Percentiles rank a stretch among this genome's conserved stretches.
Evolutionary conservation across 2,329 filamentous ascomycete genomes (phyloP).

Genomic region (Diaporthe eres): DNA sequence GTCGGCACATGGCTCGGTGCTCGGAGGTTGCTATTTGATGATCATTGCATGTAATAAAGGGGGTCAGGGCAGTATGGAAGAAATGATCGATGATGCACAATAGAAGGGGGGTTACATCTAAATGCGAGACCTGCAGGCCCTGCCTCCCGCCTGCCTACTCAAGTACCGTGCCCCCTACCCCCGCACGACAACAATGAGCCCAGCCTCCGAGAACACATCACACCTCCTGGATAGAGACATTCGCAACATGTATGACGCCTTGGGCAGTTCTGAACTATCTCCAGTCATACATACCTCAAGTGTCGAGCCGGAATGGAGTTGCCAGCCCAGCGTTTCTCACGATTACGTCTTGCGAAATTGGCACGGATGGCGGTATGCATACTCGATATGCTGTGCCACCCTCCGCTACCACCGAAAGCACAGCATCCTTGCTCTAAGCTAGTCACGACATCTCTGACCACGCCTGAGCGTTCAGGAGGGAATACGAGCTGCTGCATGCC

Average conservation of each 20-base stretch:
- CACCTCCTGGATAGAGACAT: not conserved
- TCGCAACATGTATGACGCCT: not conserved
- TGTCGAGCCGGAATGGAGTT: not conserved
- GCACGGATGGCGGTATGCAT: not conserved
- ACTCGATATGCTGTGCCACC: not conserved
- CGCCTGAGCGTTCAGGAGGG: not conserved
- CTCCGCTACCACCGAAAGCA: not conserved
- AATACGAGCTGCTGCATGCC: not conserved
- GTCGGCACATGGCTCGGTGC: slow-evolving; percentile 1
- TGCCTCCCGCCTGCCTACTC: not conserved
- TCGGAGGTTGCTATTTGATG: not conserved
- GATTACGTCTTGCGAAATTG: not conserved
- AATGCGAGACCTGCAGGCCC: slow-evolving; percentile 3
- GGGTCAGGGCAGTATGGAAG: not conserved
- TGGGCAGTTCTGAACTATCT: not conserved
- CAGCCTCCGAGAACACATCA: not conserved
- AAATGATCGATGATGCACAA: not conserved
- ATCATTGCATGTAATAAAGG: slow-evolving; percentile 16
- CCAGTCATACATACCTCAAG: not conserved
- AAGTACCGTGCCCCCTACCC: not conserved
- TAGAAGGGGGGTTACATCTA: not conserved
- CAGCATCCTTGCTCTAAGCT: not conserved
- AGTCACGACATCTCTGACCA: not conserved
- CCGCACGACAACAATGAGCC: not conserved
- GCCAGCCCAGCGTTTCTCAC: not conserved